Evolutionary conservation across 441 rosid genomes (phyloP).

Genomic region (Isatis lusitanica): DNA sequence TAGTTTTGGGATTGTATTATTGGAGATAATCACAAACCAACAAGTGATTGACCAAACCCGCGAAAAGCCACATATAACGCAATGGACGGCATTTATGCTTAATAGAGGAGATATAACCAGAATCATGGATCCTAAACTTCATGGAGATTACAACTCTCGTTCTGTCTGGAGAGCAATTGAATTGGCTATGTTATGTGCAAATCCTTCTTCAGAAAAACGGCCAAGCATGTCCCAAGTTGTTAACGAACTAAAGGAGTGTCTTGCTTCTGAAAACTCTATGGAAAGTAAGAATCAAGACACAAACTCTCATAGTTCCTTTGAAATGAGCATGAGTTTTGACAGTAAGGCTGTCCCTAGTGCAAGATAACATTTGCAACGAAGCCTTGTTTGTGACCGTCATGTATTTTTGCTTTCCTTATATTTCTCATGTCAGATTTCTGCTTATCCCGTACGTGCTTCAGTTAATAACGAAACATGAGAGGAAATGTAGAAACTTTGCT

Average conservation of each 20-base stretch:
- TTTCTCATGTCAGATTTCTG: too few species aligned
- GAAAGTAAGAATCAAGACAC: neutral
- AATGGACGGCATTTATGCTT: constrained; percentile 38
- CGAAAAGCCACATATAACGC: constrained; percentile 16
- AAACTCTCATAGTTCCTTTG: neutral
- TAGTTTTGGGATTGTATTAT: constrained; percentile 37
- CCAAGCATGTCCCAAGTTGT: constrained; percentile 46
- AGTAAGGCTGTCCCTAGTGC: neutral
- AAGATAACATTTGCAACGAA: neutral
- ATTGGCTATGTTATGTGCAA: constrained; percentile 45
- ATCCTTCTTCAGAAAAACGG: constrained; percentile 27
- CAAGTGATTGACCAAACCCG: constrained; percentile 15
- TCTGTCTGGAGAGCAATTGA: constrained; percentile 52
- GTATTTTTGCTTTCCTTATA: too few species aligned
- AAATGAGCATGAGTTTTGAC: neutral
- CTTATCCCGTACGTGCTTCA: too few species aligned
- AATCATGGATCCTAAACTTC: constrained; percentile 45
- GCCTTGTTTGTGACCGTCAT: too few species aligned
- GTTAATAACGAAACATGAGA: too few species aligned
- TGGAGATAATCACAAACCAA: constrained; percentile 33
- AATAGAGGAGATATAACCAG: constrained; percentile 43
- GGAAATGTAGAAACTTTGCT: too few species aligned
- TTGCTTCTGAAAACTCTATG: neutral
- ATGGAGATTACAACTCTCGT: constrained; percentile 39
- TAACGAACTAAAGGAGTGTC: constrained; percentile 45